Conservation (phyloP, 495 filamentous ascomycete species). For the Lepraria neglecta region DNA sequence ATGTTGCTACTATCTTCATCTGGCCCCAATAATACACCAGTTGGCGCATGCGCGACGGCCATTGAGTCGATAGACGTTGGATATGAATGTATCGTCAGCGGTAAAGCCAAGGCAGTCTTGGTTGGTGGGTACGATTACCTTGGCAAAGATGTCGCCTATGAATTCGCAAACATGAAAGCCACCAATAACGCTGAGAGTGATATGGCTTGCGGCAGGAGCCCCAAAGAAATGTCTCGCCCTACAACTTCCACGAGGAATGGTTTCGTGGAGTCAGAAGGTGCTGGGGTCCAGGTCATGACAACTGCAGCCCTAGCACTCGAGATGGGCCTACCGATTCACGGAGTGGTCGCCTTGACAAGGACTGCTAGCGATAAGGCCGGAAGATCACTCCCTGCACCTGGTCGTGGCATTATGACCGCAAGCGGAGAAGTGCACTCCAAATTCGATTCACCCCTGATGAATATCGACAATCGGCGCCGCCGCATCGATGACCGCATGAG, state of each 20-base stretch:
- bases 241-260: conserved; percentile 21
- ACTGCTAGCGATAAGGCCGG: conserved; percentile 28
- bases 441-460: conserved; percentile 5
- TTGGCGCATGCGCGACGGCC: conserved; percentile 29
- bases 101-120: conserved; percentile 22
- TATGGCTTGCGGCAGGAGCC: conserved; percentile 14
- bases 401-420: conserved; percentile 27
- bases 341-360: conserved; percentile 20
- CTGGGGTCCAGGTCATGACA: conserved; percentile 25
- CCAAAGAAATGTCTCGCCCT: conserved; percentile 29
- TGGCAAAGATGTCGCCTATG: conserved; percentile 22
- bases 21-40: conserved; percentile 27
- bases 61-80: conserved; percentile 29
- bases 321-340: conserved; percentile 29
- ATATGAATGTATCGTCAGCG: conserved; percentile 24
- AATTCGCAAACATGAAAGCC: conserved; percentile 28
- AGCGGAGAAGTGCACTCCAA: conserved; percentile 22
- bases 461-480: conserved; percentile 17
- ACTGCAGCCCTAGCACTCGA: conserved; percentile 27
- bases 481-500: neutral
- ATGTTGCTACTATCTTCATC: conserved; percentile 27
- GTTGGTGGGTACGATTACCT: conserved; percentile 30
- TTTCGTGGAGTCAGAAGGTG: conserved; percentile 26
- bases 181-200: conserved; percentile 22
- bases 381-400: conserved; percentile 29